A percentile compares a stretch with the other conserved stretches of the same genome.
Conservation (phyloP, 2,329 filamentous ascomycete species). For the Grosmannia serpens region DNA sequence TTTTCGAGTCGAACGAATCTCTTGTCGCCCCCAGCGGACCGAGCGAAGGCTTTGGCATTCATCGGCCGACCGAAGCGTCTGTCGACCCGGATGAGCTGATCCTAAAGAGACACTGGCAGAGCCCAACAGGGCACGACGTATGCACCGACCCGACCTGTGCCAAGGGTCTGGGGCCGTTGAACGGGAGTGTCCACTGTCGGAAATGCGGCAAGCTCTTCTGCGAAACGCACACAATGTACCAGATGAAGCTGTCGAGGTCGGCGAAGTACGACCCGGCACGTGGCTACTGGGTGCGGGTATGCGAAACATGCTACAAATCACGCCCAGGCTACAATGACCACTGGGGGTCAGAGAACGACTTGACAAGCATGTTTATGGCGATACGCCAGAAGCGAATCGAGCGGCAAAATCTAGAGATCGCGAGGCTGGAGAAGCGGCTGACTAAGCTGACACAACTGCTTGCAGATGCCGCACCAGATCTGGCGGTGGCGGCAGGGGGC, state of each 20-base stretch:
- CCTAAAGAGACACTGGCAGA: slow-evolving; percentile 81
- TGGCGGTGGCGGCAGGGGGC: slow-evolving; percentile 10
- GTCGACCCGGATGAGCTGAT: slow-evolving; percentile 84
- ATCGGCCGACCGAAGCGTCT: slow-evolving; percentile 27
- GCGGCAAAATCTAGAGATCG: slow-evolving; percentile 75
- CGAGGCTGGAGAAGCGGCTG: slow-evolving; percentile 79
- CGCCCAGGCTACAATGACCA: slow-evolving; percentile 92
- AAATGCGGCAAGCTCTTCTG: slow-evolving; percentile 91
- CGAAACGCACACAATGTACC: slow-evolving; percentile 97
- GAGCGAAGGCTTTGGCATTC: slow-evolving; percentile 19
- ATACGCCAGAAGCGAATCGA: slow-evolving; percentile 71
- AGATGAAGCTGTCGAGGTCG: slow-evolving; percentile 90
- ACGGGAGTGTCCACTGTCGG: slow-evolving; percentile 82
- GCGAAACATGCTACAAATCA: slow-evolving; percentile 98
- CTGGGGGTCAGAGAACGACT: slow-evolving; percentile 57
- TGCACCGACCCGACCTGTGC: slow-evolving; percentile 85
- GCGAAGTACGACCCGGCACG: slow-evolving; percentile 82
- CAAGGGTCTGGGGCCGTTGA: slow-evolving; percentile 64
- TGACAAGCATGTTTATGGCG: slow-evolving; percentile 57
- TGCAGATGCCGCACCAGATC: slow-evolving; percentile 46
- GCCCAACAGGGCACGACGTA: slow-evolving; percentile 56
- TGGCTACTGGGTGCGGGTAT: slow-evolving; percentile 88
- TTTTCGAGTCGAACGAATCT: slow-evolving; percentile 85
- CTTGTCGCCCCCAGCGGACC: slow-evolving; percentile 20
- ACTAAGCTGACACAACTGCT: slow-evolving; percentile 82